Percentiles rank a stretch among this genome's conserved stretches.
These are phyloP conservation scores for Alternaria atra DNA, from an alignment of 2,329 filamentous ascomycete species.

Conservation along the genomic window DNA sequence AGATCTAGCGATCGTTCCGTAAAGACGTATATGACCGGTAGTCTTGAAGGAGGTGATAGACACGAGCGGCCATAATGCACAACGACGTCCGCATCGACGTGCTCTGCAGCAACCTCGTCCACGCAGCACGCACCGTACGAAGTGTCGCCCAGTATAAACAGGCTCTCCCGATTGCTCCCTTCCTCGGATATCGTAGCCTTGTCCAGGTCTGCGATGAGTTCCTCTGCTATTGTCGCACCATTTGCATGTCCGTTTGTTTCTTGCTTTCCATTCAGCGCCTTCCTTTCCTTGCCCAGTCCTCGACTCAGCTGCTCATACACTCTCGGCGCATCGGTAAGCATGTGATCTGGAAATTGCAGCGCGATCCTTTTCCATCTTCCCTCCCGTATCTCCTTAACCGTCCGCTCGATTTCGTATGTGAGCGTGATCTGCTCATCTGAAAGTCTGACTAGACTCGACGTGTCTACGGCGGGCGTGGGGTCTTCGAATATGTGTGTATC, in stretches of 20 bases:
- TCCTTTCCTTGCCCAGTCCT: slow-evolving; percentile 54
- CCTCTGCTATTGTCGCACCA: slow-evolving; percentile 21
- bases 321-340: slow-evolving; percentile 85
- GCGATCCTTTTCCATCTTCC: slow-evolving; percentile 80
- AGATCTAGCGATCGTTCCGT: slow-evolving; percentile 76
- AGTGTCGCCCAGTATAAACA: slow-evolving; percentile 92
- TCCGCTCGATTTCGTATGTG: slow-evolving; percentile 87
- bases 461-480: slow-evolving; percentile 54
- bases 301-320: slow-evolving; percentile 74
- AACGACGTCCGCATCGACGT: slow-evolving; percentile 87
- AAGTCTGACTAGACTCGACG: slow-evolving; percentile 47
- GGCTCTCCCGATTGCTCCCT: slow-evolving; percentile 50
- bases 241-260: slow-evolving; percentile 10
- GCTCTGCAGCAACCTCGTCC: slow-evolving; percentile 95
- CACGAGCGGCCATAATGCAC: slow-evolving; percentile 95
- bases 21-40: slow-evolving; percentile 92
- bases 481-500: slow-evolving; percentile 69
- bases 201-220: slow-evolving; percentile 27
- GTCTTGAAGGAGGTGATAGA: slow-evolving; percentile 83
- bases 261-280: slow-evolving; percentile 13
- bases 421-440: slow-evolving; percentile 75
- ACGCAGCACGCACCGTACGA: slow-evolving; percentile 98
- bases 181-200: slow-evolving; percentile 21
- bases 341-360: slow-evolving; percentile 93
- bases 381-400: slow-evolving; percentile 75